These are phyloP conservation scores for Cudoniella acicularis DNA, from an alignment of 495 filamentous ascomycete genomes.

Conservation along the genomic window DNA sequence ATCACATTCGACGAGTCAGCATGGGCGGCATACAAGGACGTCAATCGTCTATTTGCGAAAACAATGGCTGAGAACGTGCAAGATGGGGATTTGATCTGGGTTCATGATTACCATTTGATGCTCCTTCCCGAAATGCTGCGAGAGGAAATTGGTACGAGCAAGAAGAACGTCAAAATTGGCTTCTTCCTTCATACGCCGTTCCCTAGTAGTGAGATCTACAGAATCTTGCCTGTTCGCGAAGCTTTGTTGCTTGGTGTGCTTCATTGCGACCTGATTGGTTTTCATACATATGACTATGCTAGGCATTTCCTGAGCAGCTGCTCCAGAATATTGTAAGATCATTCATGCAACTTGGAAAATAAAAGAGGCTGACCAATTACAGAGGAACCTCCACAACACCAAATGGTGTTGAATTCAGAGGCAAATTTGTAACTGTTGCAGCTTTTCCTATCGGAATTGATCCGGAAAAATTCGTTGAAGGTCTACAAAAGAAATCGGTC, in stretches of 20 bases:
- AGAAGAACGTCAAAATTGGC: slow-evolving; percentile 83
- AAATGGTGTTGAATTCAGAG: slow-evolving; percentile 74
- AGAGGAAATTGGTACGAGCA: slow-evolving; percentile 61
- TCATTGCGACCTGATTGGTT: slow-evolving; percentile 83
- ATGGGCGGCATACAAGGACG: slow-evolving; percentile 83
- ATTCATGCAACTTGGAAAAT: background rate
- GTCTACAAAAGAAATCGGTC: slow-evolving; percentile 74
- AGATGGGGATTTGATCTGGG: slow-evolving; percentile 84
- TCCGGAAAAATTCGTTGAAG: slow-evolving; percentile 89
- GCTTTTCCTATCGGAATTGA: slow-evolving; percentile 95
- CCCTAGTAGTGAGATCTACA: slow-evolving; percentile 87
- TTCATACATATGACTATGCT: slow-evolving; percentile 94
- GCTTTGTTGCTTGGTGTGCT: slow-evolving; percentile 76
- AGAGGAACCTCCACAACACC: slow-evolving; percentile 78
- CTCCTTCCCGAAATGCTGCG: slow-evolving; percentile 82
- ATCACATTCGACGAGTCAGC: slow-evolving; percentile 83
- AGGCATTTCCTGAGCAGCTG: slow-evolving; percentile 87
- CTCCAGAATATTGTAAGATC: slow-evolving; percentile 69
- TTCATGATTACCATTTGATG: slow-evolving; percentile 97
- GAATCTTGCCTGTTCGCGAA: slow-evolving; percentile 83
- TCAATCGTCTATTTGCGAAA: slow-evolving; percentile 83
- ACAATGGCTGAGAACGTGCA: slow-evolving; percentile 66
- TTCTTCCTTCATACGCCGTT: slow-evolving; percentile 97
- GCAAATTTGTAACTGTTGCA: slow-evolving; percentile 67
- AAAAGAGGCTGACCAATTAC: slow-evolving; percentile 19